Evolutionary conservation across 2,329 filamentous ascomycete genomes (phyloP), one percentile per base, ranked within the genome.

Genomic region (Thermochaetoides dissita): DNA sequence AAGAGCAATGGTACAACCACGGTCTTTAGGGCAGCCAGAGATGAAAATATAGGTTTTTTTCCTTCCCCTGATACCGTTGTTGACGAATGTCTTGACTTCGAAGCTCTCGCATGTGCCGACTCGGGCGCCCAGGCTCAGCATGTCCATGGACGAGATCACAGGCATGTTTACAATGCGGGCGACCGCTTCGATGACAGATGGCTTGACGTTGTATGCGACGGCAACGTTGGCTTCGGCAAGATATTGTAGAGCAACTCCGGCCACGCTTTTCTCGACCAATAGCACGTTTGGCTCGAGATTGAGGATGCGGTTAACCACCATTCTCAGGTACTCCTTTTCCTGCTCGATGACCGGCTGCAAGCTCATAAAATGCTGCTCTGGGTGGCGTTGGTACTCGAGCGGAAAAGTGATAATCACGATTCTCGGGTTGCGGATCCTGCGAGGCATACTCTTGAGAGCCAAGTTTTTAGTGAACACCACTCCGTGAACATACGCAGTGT

Each of bases 381-480:
- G 81, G 52, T 95, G 87, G 34, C 91, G 78, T 45, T 93, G 85
- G 59, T 98, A 98, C 58, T 98, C 91, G 44, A 98, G 85, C 0
- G 91, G 80, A 56, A 98, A 98, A 0, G 87, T 89, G 44, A 98
- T 81, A 49, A 98, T 85, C 38, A 94, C 72, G 47, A 98, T 91
- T 30, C 86, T 79, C 3, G 91, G 91, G 42, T 84, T 81, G 39
- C 45, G 62, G 48, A 96, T 91, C 48, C 78, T 84, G 44, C 91
- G 76, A 11, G 84, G 81, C 91, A 98, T 98, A 60, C 83, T 94
- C 59, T 98, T 98, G 40, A 96, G 66, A 0, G 93, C 91, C 39
- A 98, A 67, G 49, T 98, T 98, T 59, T 98, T 98, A 9, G 87
- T 91, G 59, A 98, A 98, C 1, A 98, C 88, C 7, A 98, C 81